Evolutionary conservation across 2,329 filamentous ascomycete genomes (phyloP).

Genomic region (Didymella glomerata): DNA sequence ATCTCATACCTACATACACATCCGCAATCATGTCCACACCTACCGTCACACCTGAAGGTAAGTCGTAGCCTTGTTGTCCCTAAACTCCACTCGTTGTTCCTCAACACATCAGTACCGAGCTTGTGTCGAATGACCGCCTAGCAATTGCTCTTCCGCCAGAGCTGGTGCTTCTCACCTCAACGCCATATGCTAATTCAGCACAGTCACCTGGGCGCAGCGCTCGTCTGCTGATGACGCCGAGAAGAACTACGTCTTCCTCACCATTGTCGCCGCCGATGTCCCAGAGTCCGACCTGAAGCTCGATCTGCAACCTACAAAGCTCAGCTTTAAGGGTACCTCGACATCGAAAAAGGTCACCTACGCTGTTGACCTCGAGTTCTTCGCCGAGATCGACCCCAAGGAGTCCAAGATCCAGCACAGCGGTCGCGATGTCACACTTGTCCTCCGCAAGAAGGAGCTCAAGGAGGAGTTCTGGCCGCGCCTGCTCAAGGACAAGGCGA

Average conservation of each 20-base stretch:
- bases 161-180: background rate
- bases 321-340: slow-evolving; percentile 85
- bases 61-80: slow-evolving; percentile 39
- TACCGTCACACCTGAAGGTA: slow-evolving; percentile 53
- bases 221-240: slow-evolving; percentile 79
- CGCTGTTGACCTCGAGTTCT: slow-evolving; percentile 86
- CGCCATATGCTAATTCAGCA: slow-evolving; percentile 31
- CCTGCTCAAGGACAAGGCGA: slow-evolving; percentile 87
- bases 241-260: slow-evolving; percentile 96
- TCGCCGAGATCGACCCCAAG: slow-evolving; percentile 84
- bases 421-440: slow-evolving; percentile 84
- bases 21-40: slow-evolving; percentile 35
- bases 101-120: slow-evolving; percentile 7
- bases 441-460: slow-evolving; percentile 96
- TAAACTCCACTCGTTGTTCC: slow-evolving; percentile 8
- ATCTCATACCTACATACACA: slow-evolving; percentile 10
- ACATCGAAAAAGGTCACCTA: slow-evolving; percentile 87
- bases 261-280: slow-evolving; percentile 88
- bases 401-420: slow-evolving; percentile 90
- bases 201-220: slow-evolving; percentile 98
- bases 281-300: slow-evolving; percentile 78
- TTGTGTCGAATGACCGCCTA: slow-evolving; percentile 1
- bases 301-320: slow-evolving; percentile 77
- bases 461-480: slow-evolving; percentile 96
- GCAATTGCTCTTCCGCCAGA: slow-evolving; percentile 6